Evolutionary conservation across 1,284 basidiomycete genomes (phyloP), one percentile per base, ranked within the genome.

Genomic region (Porogramme epimiltina): DNA sequence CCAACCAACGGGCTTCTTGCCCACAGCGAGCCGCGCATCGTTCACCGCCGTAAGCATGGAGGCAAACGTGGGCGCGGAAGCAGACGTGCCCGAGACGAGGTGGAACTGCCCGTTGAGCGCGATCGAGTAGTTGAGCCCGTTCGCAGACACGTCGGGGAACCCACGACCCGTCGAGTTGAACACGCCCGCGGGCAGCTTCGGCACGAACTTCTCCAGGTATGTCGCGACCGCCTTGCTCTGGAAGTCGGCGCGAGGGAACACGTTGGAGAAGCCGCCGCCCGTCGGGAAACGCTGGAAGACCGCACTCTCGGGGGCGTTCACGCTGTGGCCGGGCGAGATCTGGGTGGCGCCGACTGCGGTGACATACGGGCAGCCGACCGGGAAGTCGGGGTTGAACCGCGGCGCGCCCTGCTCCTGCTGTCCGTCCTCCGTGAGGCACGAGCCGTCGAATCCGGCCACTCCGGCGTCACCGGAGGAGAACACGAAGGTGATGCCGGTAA

Each of bases 391-490:
- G 49, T 78, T 75, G 70, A 87, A 87, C 22, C 60, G 55, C 38
- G 61, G 67, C 24, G 67, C 75, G 34, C 61, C 58, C 5, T 47
- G 22, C 11, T 66, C 63, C 44, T 73, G 70, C n/a, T 64, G 58
- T 71, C 79, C 75, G 50, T 73, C 53, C 10, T 69, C 56, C 49
- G 74, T 70, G 34, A 84, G 64, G 55, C 78, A 84, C 3, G 68
- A 31, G 6, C 59, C 70, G 5, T 47, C 39, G 56, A 75, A 66
- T 3, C 72, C 79, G 20, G 85, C 87, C 26, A 89, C 66, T 47
- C 86, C 87, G 45, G 60, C 64, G 61, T 85, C 87, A 49, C 87
- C 87, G 50, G 81, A 83, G 31, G 82, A 81, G 70, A 84, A 87
- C 57, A 90, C 71, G 23, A 84, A 71, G 11, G 79, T 82, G 15